phyloP scores from a whole-genome alignment of 345 rosid genomes.

The rapeseed (Brassica napus) region Da-Ae NC_063441.1:22367501-22368000 shows the following conservation, averaged over 20 bases:
- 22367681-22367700: slow-evolving; percentile 47
- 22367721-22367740: slow-evolving; percentile 8
- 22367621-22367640: slow-evolving; percentile 51
- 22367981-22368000: slow-evolving; percentile 40
- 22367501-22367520: slow-evolving; percentile 13
- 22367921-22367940: slow-evolving; percentile 46
- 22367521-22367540: slow-evolving; percentile 10
- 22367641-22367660: slow-evolving; percentile 43
- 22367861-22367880: slow-evolving; percentile 67
- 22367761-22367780: not conserved
- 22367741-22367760: not conserved
- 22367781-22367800: not conserved
- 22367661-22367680: slow-evolving; percentile 99
- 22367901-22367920: slow-evolving; percentile 59
- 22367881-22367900: slow-evolving; percentile 85
- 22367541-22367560: not conserved
- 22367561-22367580: slow-evolving; percentile 52
- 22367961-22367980: slow-evolving; percentile 20
- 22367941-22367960: slow-evolving; percentile 21
- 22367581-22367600: slow-evolving; percentile 86
- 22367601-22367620: slow-evolving; percentile 84
- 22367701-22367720: slow-evolving; percentile 22
- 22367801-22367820: slow-evolving; percentile 35
- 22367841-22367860: slow-evolving; percentile 74
- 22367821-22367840: slow-evolving; percentile 50